phyloP scores from a whole-genome alignment of 2,329 filamentous ascomycete genomes.

The Ophiobolus disseminans region DNA sequence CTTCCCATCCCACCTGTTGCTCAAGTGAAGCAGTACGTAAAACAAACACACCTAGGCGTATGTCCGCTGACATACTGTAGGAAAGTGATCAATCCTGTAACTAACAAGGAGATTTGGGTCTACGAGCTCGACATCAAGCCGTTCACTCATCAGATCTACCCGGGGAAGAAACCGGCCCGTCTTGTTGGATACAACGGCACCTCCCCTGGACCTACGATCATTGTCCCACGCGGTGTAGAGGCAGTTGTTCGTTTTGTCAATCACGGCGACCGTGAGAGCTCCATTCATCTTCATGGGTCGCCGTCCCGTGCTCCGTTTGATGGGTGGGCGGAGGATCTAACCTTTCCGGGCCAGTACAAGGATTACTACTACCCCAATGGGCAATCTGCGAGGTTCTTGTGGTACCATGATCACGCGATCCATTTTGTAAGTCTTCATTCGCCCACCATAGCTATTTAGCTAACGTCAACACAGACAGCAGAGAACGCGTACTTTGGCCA shows the following conservation, averaged over 20 bases:
- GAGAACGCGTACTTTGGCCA: slow-evolving; percentile 65
- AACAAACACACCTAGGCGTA: background rate
- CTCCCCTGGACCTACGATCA: slow-evolving; percentile 61
- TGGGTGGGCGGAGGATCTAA: slow-evolving; percentile 63
- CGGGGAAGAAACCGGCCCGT: slow-evolving; percentile 48
- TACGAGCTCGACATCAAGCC: slow-evolving; percentile 54
- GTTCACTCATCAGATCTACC: slow-evolving; percentile 54
- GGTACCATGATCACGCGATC: slow-evolving; percentile 61
- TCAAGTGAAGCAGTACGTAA: slow-evolving; percentile 49
- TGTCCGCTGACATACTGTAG: slow-evolving; percentile 2
- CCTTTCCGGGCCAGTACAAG: slow-evolving; percentile 60
- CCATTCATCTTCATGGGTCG: slow-evolving; percentile 64
- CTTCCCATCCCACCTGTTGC: slow-evolving; percentile 56
- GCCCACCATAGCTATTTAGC: slow-evolving; percentile 31
- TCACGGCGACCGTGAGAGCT: slow-evolving; percentile 52
- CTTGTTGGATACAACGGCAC: slow-evolving; percentile 62
- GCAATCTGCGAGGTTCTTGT: slow-evolving; percentile 60
- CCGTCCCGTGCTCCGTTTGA: slow-evolving; percentile 56
- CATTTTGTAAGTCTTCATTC: slow-evolving; percentile 23
- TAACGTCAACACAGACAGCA: slow-evolving; percentile 50
- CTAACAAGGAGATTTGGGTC: slow-evolving; percentile 51
- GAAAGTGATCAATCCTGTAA: slow-evolving; percentile 32
- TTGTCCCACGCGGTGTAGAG: slow-evolving; percentile 57
- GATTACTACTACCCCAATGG: slow-evolving; percentile 67
- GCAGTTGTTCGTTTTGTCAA: slow-evolving; percentile 63